phyloP scores from a whole-genome alignment of 2,329 filamentous ascomycete species.

The Fusarium nematophilum region DNA sequence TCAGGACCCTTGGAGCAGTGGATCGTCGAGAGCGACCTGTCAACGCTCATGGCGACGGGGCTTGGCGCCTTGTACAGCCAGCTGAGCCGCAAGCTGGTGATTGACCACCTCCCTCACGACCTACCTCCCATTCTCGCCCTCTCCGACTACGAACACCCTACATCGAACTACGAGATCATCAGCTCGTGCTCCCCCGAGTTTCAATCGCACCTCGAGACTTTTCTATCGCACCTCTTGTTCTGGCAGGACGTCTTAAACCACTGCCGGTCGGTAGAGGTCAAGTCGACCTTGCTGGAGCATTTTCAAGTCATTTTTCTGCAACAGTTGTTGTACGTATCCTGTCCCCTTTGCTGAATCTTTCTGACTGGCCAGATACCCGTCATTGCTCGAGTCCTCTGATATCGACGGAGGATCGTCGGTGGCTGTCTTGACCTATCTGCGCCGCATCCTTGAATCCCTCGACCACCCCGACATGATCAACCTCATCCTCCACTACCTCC shows the following conservation, averaged over 20 bases:
- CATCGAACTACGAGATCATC: constrained; percentile 76
- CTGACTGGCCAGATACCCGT: constrained; percentile 78
- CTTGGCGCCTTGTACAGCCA: constrained; percentile 80
- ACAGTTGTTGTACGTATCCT: constrained; percentile 79
- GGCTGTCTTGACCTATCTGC: constrained; percentile 92
- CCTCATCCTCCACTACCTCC: constrained; percentile 90
- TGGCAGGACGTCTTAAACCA: constrained; percentile 99
- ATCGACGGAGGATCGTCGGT: constrained; percentile 97
- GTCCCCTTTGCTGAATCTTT: not conserved
- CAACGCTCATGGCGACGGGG: constrained; percentile 96
- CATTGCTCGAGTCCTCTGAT: constrained; percentile 94
- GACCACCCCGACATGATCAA: constrained; percentile 96
- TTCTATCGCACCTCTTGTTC: constrained; percentile 93
- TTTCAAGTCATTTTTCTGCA: constrained; percentile 97
- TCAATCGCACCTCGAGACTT: constrained; percentile 89
- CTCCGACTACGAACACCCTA: constrained; percentile 85
- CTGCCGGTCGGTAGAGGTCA: constrained; percentile 91
- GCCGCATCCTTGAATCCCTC: constrained; percentile 88
- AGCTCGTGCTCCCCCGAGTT: constrained; percentile 80
- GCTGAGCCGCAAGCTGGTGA: constrained; percentile 80
- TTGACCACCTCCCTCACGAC: constrained; percentile 78
- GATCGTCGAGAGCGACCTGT: constrained; percentile 96
- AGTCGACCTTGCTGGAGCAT: constrained; percentile 92
- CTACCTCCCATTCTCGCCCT: constrained; percentile 87
- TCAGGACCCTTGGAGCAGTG: constrained; percentile 89